These are phyloP conservation scores for Yarrowia porcina DNA, from an alignment of 805 yeast species.

Conservation along the genomic window DNA sequence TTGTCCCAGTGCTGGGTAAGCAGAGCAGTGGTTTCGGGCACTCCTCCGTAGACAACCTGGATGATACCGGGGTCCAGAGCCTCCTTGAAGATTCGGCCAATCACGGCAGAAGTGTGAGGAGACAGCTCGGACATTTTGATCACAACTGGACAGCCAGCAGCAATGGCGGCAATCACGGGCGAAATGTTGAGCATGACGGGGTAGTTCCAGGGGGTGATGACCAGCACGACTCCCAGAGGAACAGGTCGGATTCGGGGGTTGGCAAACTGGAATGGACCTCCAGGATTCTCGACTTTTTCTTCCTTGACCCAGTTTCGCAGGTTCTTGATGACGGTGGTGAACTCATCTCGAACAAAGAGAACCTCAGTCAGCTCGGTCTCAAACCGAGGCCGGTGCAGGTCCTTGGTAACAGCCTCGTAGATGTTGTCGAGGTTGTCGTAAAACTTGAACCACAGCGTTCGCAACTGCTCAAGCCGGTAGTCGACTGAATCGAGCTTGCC, in stretches of 20 bases:
- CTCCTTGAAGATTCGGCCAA: slow-evolving; percentile 53
- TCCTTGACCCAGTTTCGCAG: slow-evolving; percentile 62
- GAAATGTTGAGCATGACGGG: slow-evolving; percentile 61
- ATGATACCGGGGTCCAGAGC: slow-evolving; percentile 56
- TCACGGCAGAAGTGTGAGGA: slow-evolving; percentile 54
- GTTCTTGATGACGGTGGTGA: slow-evolving; percentile 55
- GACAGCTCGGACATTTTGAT: slow-evolving; percentile 70
- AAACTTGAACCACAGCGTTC: slow-evolving; percentile 62
- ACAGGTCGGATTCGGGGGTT: slow-evolving; percentile 34
- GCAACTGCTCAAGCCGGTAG: slow-evolving; percentile 58
- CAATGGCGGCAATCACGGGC: slow-evolving; percentile 74
- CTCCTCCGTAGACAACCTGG: slow-evolving; percentile 68
- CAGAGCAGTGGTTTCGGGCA: slow-evolving; percentile 57
- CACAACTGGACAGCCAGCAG: slow-evolving; percentile 77
- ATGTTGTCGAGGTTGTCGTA: slow-evolving; percentile 56
- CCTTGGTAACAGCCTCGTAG: slow-evolving; percentile 56
- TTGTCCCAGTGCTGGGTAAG: slow-evolving; percentile 69
- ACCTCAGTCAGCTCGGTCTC: slow-evolving; percentile 66
- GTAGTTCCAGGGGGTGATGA: slow-evolving; percentile 76
- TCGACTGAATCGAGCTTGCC: slow-evolving; percentile 51
- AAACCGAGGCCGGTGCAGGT: slow-evolving; percentile 59
- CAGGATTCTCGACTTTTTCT: slow-evolving; percentile 32
- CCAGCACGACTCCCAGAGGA: slow-evolving; percentile 60
- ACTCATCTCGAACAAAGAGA: slow-evolving; percentile 50
- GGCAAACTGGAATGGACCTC: slow-evolving; percentile 30